Percentiles rank a stretch among this genome's conserved stretches.
These are phyloP conservation scores for Cubamyces sp. DNA, from an alignment of 768 basidiomycete species.

Conservation along the genomic window DNA sequence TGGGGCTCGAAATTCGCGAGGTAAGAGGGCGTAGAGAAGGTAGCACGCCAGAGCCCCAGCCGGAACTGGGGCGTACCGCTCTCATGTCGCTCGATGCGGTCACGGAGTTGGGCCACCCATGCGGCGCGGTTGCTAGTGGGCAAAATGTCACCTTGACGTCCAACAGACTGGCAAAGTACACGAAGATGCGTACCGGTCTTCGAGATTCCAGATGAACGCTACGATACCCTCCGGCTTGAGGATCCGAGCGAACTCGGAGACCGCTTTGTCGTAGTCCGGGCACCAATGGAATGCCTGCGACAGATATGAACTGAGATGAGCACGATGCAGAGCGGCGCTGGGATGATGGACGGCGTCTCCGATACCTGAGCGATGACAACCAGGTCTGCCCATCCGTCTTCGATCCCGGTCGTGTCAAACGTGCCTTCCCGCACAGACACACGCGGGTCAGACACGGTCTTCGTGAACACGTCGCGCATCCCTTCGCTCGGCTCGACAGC, in stretches of 20 bases:
- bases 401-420: conserved; percentile 66
- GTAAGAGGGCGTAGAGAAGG: conserved; percentile 70
- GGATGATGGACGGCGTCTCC: background rate
- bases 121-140: conserved; percentile 51
- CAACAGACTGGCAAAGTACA: background rate
- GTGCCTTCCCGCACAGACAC: conserved; percentile 64
- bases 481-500: conserved; percentile 87
- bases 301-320: conserved; percentile 6
- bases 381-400: conserved; percentile 76
- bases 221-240: conserved; percentile 75
- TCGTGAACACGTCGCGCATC: conserved; percentile 76
- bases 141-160: background rate
- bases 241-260: conserved; percentile 77
- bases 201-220: conserved; percentile 89
- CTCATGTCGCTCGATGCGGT: conserved; percentile 71
- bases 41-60: conserved; percentile 69
- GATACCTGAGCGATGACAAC: conserved; percentile 74
- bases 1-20: conserved; percentile 58
- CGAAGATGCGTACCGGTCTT: conserved; percentile 59
- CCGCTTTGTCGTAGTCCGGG: conserved; percentile 73
- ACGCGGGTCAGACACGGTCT: conserved; percentile 56
- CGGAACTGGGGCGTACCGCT: conserved; percentile 82
- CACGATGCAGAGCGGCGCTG: background rate
- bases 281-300: conserved; percentile 93
- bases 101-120: conserved; percentile 80